Percentiles rank a stretch among this genome's conserved stretches.
Evolutionary conservation across 257 asterid species (phyloP).

Genomic region (Primulina eburnea): DNA sequence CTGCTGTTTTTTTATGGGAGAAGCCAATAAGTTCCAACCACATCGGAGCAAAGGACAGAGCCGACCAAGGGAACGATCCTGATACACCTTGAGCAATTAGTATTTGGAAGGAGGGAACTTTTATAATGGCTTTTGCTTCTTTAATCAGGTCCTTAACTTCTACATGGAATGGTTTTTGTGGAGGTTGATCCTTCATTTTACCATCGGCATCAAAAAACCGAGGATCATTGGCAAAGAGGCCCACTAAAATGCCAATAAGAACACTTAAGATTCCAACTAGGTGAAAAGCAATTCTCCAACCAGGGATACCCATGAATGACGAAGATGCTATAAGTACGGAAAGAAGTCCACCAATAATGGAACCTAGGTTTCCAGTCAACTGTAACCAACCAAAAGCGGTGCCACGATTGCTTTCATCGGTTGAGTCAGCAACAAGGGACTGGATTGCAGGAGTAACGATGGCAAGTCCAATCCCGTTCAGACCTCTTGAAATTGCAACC

Average conservation of each 20-base stretch:
- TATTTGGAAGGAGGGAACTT: constrained; percentile 61
- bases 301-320: constrained; percentile 69
- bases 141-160: constrained; percentile 51
- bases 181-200: constrained; percentile 30
- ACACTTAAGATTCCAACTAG: constrained; percentile 63
- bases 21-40: constrained; percentile 89
- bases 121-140: constrained; percentile 69
- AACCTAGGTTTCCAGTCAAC: constrained; percentile 63
- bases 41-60: constrained; percentile 71
- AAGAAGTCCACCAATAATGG: constrained; percentile 65
- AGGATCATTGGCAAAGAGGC: constrained; percentile 70
- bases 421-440: constrained; percentile 90
- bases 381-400: constrained; percentile 89
- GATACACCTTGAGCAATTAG: constrained; percentile 77
- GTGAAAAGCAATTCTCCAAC: constrained; percentile 89
- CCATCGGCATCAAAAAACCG: constrained; percentile 41
- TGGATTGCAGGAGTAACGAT: constrained; percentile 78
- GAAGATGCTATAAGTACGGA: constrained; percentile 65
- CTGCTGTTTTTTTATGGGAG: constrained; percentile 69
- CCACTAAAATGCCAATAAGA: constrained; percentile 58
- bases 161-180: constrained; percentile 33
- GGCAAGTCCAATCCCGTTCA: constrained; percentile 92
- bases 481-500: constrained; percentile 89
- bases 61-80: constrained; percentile 75
- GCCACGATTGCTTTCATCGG: constrained; percentile 74